Conservation (phyloP, 129 eudicot genomes). For the Helianthus annuus region HanXRQr2.0-SUNRISE NC_035449.2:5384565-5385064, state of each 20-base stretch:
- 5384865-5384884: no score
- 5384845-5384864: slow-evolving; percentile 20
- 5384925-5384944: no score
- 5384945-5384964: no score
- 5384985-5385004: no score
- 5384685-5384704: slow-evolving; percentile 51
- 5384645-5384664: slow-evolving; percentile 55
- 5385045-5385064: no score
- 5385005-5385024: no score
- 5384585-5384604: slow-evolving; percentile 97
- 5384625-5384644: slow-evolving; percentile 61
- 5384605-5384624: slow-evolving; percentile 74
- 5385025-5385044: no score
- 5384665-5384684: slow-evolving; percentile 70
- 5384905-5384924: not conserved
- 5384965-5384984: no score
- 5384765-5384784: slow-evolving; percentile 54
- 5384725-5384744: slow-evolving; percentile 39
- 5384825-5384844: slow-evolving; percentile 73
- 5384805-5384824: slow-evolving; percentile 73
- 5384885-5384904: no score
- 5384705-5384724: slow-evolving; percentile 33
- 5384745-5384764: slow-evolving; percentile 53
- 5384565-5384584: slow-evolving; percentile 97
- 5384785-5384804: slow-evolving; percentile 72